phyloP scores from a whole-genome alignment of 1,139 yeast species.

The Yamadazyma oceani region DNA sequence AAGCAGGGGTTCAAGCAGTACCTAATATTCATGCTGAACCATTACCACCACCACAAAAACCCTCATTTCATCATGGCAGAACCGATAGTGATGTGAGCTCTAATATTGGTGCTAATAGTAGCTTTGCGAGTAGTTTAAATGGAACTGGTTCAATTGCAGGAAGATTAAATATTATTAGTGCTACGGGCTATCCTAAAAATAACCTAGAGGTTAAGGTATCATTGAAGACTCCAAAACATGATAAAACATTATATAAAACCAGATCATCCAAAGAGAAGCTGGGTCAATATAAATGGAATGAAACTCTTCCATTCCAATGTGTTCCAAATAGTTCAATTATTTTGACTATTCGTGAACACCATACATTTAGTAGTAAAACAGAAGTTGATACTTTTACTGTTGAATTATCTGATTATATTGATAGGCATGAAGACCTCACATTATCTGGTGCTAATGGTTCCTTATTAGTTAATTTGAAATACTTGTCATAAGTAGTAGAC shows the following conservation, averaged over 20 bases:
- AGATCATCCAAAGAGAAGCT: constrained; percentile 53
- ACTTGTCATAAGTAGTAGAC: constrained; percentile 7
- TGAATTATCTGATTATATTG: constrained; percentile 36
- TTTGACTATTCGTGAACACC: constrained; percentile 65
- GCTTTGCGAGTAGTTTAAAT: constrained; percentile 40
- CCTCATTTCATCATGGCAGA: constrained; percentile 26
- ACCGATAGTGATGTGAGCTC: constrained; percentile 29
- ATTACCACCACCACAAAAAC: constrained; percentile 44
- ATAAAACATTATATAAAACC: constrained; percentile 65
- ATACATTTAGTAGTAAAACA: constrained; percentile 69
- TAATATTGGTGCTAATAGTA: constrained; percentile 29
- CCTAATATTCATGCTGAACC: constrained; percentile 38
- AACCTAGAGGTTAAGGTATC: constrained; percentile 51
- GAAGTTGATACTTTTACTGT: constrained; percentile 60
- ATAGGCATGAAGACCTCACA: constrained; percentile 31
- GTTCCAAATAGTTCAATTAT: constrained; percentile 57
- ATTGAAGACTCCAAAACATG: constrained; percentile 50
- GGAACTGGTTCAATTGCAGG: constrained; percentile 52
- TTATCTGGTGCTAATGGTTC: constrained; percentile 32
- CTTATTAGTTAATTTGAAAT: constrained; percentile 32
- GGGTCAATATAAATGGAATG: constrained; percentile 58
- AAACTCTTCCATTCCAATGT: constrained; percentile 66
- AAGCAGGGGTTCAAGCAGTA: constrained; percentile 19
- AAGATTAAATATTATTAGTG: constrained; percentile 48
- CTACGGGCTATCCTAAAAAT: constrained; percentile 31